phyloP scores from a whole-genome alignment of 2,329 filamentous ascomycete species.

The Colletotrichum liriopes region DNA sequence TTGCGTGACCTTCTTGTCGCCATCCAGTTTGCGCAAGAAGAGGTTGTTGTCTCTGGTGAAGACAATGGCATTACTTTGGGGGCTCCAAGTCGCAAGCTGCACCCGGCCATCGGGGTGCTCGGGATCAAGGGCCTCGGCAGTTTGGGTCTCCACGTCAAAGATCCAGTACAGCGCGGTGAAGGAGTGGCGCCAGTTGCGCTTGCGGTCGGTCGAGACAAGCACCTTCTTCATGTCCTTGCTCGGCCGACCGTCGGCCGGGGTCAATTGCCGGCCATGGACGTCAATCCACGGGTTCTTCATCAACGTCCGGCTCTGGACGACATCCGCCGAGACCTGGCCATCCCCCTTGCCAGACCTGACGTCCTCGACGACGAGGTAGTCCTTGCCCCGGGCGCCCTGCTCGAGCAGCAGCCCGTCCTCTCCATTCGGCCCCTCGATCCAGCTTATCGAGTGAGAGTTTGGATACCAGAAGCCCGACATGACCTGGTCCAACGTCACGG shows the following conservation, averaged over 20 bases:
- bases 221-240: conserved; percentile 90
- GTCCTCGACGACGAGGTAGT: conserved; percentile 90
- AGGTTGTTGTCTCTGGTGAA: conserved; percentile 94
- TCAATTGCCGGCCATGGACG: conserved; percentile 69
- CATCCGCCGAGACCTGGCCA: conserved; percentile 48
- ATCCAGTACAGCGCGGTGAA: conserved; percentile 91
- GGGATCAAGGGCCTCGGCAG: conserved; percentile 83
- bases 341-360: conserved; percentile 66
- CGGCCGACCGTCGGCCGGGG: conserved; percentile 77
- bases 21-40: conserved; percentile 77
- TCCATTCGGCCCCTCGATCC: conserved; percentile 81
- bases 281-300: conserved; percentile 80
- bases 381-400: conserved; percentile 73
- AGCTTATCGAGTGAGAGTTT: conserved; percentile 77
- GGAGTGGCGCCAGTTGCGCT: conserved; percentile 92
- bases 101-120: conserved; percentile 75
- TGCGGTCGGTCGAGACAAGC: conserved; percentile 79
- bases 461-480: conserved; percentile 76
- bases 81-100: conserved; percentile 92
- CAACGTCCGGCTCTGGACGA: conserved; percentile 74
- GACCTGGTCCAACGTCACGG: conserved; percentile 81
- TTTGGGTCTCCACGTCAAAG: conserved; percentile 88
- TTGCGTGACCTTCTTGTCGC: conserved; percentile 72
- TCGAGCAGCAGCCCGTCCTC: conserved; percentile 91
- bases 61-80: conserved; percentile 87